Evolutionary conservation across 768 basidiomycete species (phyloP), one percentile per base, ranked within the genome.

Genomic region (Rickenella mellea): DNA sequence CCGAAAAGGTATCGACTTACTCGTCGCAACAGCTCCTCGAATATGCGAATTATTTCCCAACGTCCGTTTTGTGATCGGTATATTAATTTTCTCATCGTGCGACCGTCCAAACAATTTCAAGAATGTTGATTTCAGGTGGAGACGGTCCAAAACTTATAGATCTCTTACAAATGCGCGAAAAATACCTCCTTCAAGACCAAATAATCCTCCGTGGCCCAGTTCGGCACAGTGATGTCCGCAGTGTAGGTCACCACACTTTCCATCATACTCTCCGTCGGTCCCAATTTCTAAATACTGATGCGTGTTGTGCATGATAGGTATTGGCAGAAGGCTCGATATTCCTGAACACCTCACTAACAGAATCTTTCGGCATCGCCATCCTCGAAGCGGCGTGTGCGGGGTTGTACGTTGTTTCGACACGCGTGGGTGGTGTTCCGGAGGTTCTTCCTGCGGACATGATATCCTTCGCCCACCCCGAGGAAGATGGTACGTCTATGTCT

Each of bases 291-390:
- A 43, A 25, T 28, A 31, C 40, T 32, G 32, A 14, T 21, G 12
- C 21, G 22, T 15, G 45, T 19, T 21, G 24, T 11, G 30, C 20
- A 37, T 31, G 15, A 26, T 21, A 92, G 89, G 80, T 96, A n/a
- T 73, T 99, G 9, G 68, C 70, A 6, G 79, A 78, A 31, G 96
- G 93, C 1, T 73, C 87, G 10, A 92, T 99, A 46, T 99, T 84
- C 63, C 70, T 99, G 68, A 96, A 93, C 55, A 93, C 96, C 0
- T 93, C 91, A 0, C 71, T 98, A 20, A 98, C 94, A 1, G 96
- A 98, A 58, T 77, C 96, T 0, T 99, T 98, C 51, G 94, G 96
- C 0, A 98, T 94, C 49, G 88, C 86, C n/a, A 92, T 94, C 49
- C 73, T 99, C 31, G 96, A 99, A 65, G 96, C 94, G 0, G 96